phyloP scores from a whole-genome alignment of 441 rosid species.

The Corymbia citriodora region DNA sequence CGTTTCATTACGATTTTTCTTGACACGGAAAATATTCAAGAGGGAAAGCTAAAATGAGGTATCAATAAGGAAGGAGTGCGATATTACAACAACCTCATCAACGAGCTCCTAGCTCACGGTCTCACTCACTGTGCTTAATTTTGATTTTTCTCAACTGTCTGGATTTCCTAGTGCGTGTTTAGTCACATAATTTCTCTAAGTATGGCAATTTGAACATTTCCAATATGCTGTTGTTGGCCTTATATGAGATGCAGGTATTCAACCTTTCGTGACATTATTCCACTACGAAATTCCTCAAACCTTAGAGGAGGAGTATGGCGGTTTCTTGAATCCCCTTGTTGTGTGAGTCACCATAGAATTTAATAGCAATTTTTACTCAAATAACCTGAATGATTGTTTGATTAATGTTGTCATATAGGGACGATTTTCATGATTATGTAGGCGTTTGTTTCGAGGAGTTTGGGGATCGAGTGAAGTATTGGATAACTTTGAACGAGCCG shows the following conservation, averaged over 20 bases:
- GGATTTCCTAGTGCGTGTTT: background rate
- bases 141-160: background rate
- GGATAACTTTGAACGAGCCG: constrained; percentile 4
- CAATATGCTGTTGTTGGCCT: background rate
- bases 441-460: constrained; percentile 6
- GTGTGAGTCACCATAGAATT: constrained; percentile 21
- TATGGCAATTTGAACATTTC: background rate
- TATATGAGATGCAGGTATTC: constrained; percentile 21
- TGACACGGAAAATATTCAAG: background rate
- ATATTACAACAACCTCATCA: constrained; percentile 17
- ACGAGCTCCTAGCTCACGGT: constrained; percentile 9
- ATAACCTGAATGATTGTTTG: accelerated
- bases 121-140: background rate
- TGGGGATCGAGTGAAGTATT: constrained; percentile 8
- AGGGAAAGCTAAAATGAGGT: constrained; percentile 11
- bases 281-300: constrained; percentile 57
- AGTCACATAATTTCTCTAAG: background rate
- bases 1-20: background rate
- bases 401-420: background rate
- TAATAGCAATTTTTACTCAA: background rate
- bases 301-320: constrained; percentile 48
- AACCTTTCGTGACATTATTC: constrained; percentile 41
- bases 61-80: constrained; percentile 9
- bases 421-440: background rate
- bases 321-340: constrained; percentile 33